Evolutionary conservation across 2,329 filamentous ascomycete species (phyloP), one percentile per base, ranked within the genome.

Genomic region (Taxawa tesnikishii): DNA sequence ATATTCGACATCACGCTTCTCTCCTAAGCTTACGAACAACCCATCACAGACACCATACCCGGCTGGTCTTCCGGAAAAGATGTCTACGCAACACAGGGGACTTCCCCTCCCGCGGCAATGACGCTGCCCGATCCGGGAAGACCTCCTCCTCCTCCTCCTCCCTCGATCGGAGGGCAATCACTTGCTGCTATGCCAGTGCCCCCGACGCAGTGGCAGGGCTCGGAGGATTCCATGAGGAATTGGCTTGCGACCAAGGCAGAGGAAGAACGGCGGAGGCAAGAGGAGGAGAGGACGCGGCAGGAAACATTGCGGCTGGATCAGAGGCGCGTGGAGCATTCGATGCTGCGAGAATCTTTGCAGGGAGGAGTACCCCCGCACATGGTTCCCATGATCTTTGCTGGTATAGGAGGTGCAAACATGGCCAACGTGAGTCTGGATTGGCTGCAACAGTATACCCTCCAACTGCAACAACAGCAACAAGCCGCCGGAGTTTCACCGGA

Each of bases 51-150:
- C 47, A 38, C 48, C 58, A 50, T 55, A 62, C 50, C 53, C 51
- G 50, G 55, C 48, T 49, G 57, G 54, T 53, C 51, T 48, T 38
- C 52, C 51, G 43, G 50, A 50, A 46, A 58, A 44, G 31, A 68
- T 68, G 64, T 56, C 62, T 41, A 64, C 60, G 32, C 58, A 63
- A 45, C 66, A 69, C 51, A 58, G 66, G 48, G 66, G 66, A 31
- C 52, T 70, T 28, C 66, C 66, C 66, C 63, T 40, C 66, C 65
- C 17, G 60, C 63, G 41, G 62, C 63, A 35, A 67, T 70, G 63
- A 59, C 62, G 32, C 50, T 68, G 40, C 61, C 62, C 36, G 63
- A 66, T 46, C 62, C 62, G 33, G 54, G 51, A 27, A 50, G 60
- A 32, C 53, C 50, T 15, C 50, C 54, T 15, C 35, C 36, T 32